Evolutionary conservation across 1,139 yeast genomes (phyloP).

Genomic region (Yamadazyma aaseri): DNA sequence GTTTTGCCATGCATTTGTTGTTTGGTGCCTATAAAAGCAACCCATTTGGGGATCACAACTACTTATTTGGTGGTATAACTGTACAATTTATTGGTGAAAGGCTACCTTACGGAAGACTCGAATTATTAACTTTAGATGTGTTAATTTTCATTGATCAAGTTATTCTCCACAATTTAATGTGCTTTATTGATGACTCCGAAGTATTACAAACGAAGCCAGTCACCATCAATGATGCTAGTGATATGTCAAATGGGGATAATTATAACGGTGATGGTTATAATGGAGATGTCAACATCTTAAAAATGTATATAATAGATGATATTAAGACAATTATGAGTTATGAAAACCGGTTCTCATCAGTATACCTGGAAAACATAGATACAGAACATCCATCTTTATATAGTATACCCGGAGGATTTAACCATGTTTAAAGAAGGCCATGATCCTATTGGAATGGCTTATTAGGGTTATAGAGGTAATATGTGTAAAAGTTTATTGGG

Average conservation of each 20-base stretch:
- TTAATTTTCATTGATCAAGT: slow-evolving; percentile 28
- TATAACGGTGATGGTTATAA: slow-evolving; percentile 35
- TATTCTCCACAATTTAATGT: slow-evolving; percentile 32
- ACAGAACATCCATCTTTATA: neutral
- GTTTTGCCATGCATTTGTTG: slow-evolving; percentile 27
- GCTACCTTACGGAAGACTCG: slow-evolving; percentile 25
- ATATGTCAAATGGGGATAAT: neutral
- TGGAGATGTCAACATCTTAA: slow-evolving; percentile 36
- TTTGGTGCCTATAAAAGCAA: slow-evolving; percentile 25
- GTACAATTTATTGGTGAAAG: slow-evolving; percentile 45
- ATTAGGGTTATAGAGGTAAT: too few species aligned
- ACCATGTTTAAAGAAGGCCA: slow-evolving; percentile 1
- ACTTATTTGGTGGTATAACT: slow-evolving; percentile 35
- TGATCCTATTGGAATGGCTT: too few species aligned
- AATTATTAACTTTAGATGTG: slow-evolving; percentile 29
- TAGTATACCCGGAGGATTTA: slow-evolving; percentile 7
- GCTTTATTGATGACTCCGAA: slow-evolving; percentile 31
- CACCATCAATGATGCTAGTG: slow-evolving; percentile 1
- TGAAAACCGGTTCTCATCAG: slow-evolving; percentile 9
- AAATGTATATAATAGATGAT: slow-evolving; percentile 25
- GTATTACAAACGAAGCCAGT: slow-evolving; percentile 20
- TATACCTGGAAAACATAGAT: neutral
- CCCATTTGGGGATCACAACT: slow-evolving; percentile 15
- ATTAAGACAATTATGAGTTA: slow-evolving; percentile 22
- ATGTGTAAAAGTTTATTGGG: neutral